Evolutionary conservation across 257 asterid species (phyloP).

Genomic region (Solanum clarkiae): DNA sequence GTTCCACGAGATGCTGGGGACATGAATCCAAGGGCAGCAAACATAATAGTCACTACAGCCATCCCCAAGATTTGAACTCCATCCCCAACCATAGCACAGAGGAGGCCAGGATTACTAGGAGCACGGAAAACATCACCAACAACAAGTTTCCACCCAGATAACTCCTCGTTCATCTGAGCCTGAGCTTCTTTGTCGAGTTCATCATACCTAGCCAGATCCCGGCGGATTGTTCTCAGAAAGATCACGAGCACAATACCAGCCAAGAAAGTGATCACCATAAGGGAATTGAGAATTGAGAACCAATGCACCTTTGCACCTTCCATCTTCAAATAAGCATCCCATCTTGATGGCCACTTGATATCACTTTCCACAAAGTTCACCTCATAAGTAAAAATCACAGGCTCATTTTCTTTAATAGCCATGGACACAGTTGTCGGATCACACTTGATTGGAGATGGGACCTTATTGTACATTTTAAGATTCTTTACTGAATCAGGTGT

Average conservation of each 20-base stretch:
- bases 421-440: constrained; percentile 53
- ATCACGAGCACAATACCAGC: constrained; percentile 87
- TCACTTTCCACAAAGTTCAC: constrained; percentile 70
- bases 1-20: constrained; percentile 95
- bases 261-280: constrained; percentile 85
- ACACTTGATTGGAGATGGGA: constrained; percentile 46
- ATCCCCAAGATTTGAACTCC: constrained; percentile 91
- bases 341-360: constrained; percentile 88
- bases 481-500: constrained; percentile 38
- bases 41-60: constrained; percentile 70
- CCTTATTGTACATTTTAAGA: constrained; percentile 42
- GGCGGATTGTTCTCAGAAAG: constrained; percentile 68
- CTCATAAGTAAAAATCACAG: constrained; percentile 57
- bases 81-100: constrained; percentile 87
- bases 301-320: constrained; percentile 94
- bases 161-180: constrained; percentile 91
- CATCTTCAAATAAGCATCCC: constrained; percentile 92
- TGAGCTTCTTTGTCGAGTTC: constrained; percentile 90
- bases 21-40: constrained; percentile 91
- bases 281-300: constrained; percentile 84
- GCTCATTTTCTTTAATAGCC: constrained; percentile 70
- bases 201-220: constrained; percentile 75
- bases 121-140: constrained; percentile 82
- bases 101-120: constrained; percentile 53
- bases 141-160: constrained; percentile 90